Base-by-base conservation (phyloP, 148 eudicot genomes). In the Pouteria glomerata region DNA sequence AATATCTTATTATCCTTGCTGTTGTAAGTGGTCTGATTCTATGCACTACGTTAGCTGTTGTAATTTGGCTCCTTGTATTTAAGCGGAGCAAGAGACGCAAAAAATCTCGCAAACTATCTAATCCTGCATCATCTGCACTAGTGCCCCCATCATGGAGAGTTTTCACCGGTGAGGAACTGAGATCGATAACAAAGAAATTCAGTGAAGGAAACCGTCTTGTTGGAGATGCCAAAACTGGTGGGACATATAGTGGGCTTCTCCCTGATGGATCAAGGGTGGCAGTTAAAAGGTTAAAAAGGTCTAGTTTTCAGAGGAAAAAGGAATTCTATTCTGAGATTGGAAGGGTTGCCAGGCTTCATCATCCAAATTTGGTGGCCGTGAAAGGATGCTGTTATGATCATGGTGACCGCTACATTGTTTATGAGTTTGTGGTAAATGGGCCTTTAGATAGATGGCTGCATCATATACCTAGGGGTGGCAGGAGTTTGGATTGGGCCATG, bases 331-430 rank as follows among this genome's bases (percentile, higher is more conserved):
- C 97, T 31, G 98, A 93, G 85, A 85, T 93, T 57, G 89, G 97
- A 53, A 85, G 94, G 82, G 90, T 93, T 67, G 92, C 98, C 21
- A 87, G 87, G 79, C 92, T 93, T 69, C 96, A 84, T 75, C 98
- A 93, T 75, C 94, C 95, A 41, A 89, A 86, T 80, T 70, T 93
- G 69, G 98, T 93, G 31, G 84, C 90, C 77, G 84, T 93, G 34
- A 93, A 87, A 79, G 98, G 98, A 71, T 93, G 97, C 82, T 93
- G 97, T 77, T 90, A 90, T 78, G 87, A 89, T 82, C 98, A 90
- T 51, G 97, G 98, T 45, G 90, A 93, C 79, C 95, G 98, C 47
- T 93, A 84, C 80, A 90, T 93, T 37, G 87, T 90, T 60, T 93
- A 90, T 63, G 98, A 93, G 70, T 93, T 88, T 69, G 82, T 93